Conservation (phyloP, 73 alveolate species). For the Paraurostyla sp. region DNA sequence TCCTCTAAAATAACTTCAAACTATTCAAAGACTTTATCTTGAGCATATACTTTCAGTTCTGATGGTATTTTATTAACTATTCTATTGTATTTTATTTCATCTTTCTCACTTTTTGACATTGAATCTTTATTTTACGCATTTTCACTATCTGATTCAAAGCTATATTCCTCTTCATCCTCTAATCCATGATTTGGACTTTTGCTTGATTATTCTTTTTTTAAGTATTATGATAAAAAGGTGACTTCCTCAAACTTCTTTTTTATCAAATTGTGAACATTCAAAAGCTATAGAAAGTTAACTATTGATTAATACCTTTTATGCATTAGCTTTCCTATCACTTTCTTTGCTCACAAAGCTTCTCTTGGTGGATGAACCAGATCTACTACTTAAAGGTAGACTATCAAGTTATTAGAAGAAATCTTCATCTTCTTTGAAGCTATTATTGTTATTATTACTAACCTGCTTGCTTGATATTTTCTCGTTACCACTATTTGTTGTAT, state of each 20-base stretch:
- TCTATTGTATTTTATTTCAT: not conserved
- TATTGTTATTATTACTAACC: not conserved
- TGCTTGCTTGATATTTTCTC: not conserved
- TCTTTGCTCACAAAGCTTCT: not conserved
- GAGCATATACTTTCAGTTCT: not conserved
- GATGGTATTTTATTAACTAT: conserved; percentile 1
- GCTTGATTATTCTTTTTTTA: not conserved
- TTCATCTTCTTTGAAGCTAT: not conserved
- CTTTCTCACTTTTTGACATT: not conserved
- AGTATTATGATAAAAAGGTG: not conserved
- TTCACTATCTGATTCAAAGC: not conserved
- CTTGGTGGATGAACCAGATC: not conserved
- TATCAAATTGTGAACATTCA: no score
- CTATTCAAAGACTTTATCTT: conserved; percentile 17
- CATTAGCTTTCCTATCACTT: not conserved
- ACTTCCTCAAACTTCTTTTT: conserved; percentile 6
- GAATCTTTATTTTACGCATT: not conserved
- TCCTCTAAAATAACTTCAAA: not conserved
- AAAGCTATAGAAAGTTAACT: no score
- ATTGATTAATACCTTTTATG: no score
- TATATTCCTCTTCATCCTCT: conserved; percentile 18
- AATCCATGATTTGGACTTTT: not conserved
- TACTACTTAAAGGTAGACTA: not conserved
- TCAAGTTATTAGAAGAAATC: not conserved
- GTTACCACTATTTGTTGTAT: not conserved